These are phyloP conservation scores for Solanum tarijense DNA, from an alignment of 257 asterid species.

Conservation along the genomic window DNA sequence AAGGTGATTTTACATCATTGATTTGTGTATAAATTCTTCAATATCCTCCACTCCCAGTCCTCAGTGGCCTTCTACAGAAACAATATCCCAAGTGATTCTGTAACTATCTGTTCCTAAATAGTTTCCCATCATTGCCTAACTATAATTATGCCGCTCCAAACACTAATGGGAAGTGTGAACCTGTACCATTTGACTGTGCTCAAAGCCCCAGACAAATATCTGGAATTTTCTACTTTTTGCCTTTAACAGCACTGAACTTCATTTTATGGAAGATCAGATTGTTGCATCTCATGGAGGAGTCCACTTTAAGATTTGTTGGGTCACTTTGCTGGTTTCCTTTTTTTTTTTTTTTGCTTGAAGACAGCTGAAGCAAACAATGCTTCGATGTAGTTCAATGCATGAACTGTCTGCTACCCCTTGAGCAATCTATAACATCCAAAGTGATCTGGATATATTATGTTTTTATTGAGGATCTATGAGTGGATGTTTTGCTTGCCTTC, in stretches of 20 bases:
- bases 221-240: not conserved
- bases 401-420: not conserved
- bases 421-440: not conserved
- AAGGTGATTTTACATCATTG: not conserved
- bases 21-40: not conserved
- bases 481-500: not conserved
- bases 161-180: not conserved
- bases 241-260: not conserved
- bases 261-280: not conserved
- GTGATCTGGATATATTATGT: not conserved
- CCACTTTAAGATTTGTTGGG: not conserved
- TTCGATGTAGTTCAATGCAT: not conserved
- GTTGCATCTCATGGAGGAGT: not conserved
- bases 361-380: not conserved
- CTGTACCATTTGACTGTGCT: not conserved
- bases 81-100: not conserved
- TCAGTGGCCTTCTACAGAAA: not conserved
- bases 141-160: not conserved
- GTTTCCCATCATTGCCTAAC: not conserved
- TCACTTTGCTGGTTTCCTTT: not conserved
- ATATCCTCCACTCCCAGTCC: not conserved
- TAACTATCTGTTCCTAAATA: not conserved
- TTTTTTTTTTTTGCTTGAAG: not conserved
- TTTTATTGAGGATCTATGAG: not conserved
- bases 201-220: not conserved